These are phyloP conservation scores for Colletotrichum liriopes DNA, from an alignment of 2,329 filamentous ascomycete genomes.

Conservation along the genomic window DNA sequence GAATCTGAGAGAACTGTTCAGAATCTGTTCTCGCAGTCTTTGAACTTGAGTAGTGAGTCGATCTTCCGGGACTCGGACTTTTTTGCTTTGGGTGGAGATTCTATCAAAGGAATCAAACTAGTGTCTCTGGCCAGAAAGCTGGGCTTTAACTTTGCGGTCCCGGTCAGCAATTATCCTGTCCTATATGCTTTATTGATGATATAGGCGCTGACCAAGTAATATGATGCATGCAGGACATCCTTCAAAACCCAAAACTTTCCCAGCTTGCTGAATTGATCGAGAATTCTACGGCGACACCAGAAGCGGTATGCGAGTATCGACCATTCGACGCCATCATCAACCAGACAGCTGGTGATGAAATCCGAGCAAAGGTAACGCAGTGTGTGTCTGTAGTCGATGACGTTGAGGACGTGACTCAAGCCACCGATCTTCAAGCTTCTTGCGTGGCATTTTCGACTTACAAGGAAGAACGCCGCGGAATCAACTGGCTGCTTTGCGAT, in stretches of 20 bases:
- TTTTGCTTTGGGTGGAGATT: constrained; percentile 12
- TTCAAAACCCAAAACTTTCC: background rate
- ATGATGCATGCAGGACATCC: background rate
- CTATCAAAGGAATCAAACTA: constrained; percentile 16
- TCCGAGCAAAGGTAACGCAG: background rate
- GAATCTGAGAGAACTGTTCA: background rate
- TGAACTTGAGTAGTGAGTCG: background rate
- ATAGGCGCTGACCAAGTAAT: background rate
- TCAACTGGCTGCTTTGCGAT: constrained; percentile 29
- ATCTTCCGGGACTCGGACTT: constrained; percentile 14
- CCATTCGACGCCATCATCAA: constrained; percentile 1
- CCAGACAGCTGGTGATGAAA: background rate
- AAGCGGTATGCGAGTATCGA: background rate
- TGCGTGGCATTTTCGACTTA: constrained; percentile 21
- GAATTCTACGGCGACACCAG: background rate
- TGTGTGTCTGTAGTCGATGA: background rate
- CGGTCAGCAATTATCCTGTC: background rate
- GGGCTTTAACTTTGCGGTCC: constrained; percentile 13
- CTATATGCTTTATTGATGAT: too few species aligned
- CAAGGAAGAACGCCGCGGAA: constrained; percentile 16
- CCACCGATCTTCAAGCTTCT: constrained; percentile 18
- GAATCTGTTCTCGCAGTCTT: background rate
- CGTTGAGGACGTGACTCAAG: background rate
- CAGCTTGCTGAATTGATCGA: constrained; percentile 5
- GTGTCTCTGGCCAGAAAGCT: constrained; percentile 20